Percentiles rank a stretch among this genome's conserved stretches.
Evolutionary conservation across 169 alveolate species (phyloP).

Genomic region (Cryptosporidium felis): DNA sequence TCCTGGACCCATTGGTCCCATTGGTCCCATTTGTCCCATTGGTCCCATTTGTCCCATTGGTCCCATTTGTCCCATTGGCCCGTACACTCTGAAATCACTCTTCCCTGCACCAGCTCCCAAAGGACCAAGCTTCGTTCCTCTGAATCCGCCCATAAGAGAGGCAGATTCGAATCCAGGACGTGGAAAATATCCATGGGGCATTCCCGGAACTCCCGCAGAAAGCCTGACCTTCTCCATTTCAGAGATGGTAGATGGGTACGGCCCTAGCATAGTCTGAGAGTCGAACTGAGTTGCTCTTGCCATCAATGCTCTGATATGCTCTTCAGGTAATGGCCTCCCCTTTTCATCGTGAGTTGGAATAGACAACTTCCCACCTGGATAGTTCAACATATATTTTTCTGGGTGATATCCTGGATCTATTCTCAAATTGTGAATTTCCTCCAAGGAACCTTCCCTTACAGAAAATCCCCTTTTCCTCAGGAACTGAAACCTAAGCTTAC

Average conservation of each 20-base stretch:
- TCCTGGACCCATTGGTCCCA: not conserved
- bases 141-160: not conserved
- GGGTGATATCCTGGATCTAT: constrained; percentile 44
- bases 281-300: constrained; percentile 69
- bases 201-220: constrained; percentile 39
- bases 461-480: constrained; percentile 58
- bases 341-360: constrained; percentile 67
- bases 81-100: not conserved
- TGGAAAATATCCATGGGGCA: not conserved
- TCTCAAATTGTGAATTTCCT: constrained; percentile 58
- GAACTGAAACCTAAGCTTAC: constrained; percentile 39
- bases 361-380: constrained; percentile 65
- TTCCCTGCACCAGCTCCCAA: not conserved
- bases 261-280: constrained; percentile 69
- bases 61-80: constrained; percentile 60
- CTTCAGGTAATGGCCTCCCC: constrained; percentile 68
- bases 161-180: constrained; percentile 3
- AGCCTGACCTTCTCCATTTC: constrained; percentile 26
- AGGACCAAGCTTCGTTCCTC: no score
- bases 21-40: constrained; percentile 13
- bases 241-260: constrained; percentile 45
- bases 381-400: constrained; percentile 64
- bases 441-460: constrained; percentile 47
- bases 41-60: constrained; percentile 3
- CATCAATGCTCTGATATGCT: constrained; percentile 41